phyloP scores from a whole-genome alignment of 192 early-diverging fungal genomes.

The Backusella australiensis region DNA sequence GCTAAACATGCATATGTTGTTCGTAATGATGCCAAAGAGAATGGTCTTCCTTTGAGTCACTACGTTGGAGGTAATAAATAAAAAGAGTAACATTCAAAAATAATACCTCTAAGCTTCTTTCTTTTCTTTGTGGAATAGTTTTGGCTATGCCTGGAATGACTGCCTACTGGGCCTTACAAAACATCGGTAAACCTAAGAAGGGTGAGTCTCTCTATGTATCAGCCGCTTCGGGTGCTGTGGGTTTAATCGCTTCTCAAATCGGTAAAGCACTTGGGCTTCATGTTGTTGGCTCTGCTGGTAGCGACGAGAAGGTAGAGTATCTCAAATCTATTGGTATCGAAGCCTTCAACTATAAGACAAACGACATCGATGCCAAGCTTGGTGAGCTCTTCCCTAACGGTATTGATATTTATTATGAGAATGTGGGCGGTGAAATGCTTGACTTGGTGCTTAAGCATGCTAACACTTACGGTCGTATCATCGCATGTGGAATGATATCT shows the following conservation, averaged over 20 bases:
- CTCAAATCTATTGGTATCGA: conserved; percentile 72
- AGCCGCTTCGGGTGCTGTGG: conserved; percentile 75
- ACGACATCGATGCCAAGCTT: conserved; percentile 50
- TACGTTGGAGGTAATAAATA: conserved; percentile 44
- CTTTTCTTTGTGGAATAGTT: conserved; percentile 15
- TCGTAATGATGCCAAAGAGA: conserved; percentile 38
- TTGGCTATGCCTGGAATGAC: conserved; percentile 83
- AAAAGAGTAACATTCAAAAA: no score
- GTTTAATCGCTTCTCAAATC: conserved; percentile 71
- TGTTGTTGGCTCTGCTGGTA: conserved; percentile 82
- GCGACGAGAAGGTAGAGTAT: conserved; percentile 80
- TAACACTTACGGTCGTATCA: conserved; percentile 65
- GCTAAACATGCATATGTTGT: conserved; percentile 24
- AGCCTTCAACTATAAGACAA: conserved; percentile 93
- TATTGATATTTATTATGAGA: conserved; percentile 87
- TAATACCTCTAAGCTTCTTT: no score
- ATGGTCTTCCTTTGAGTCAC: conserved; percentile 50
- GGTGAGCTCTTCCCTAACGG: conserved; percentile 67
- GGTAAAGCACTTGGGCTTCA: conserved; percentile 69
- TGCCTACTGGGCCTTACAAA: conserved; percentile 62
- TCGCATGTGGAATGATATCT: conserved; percentile 73
- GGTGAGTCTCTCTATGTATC: conserved; percentile 85
- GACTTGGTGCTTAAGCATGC: conserved; percentile 64
- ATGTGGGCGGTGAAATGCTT: conserved; percentile 78
- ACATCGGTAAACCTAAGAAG: conserved; percentile 66